phyloP scores from a whole-genome alignment of 176 grass and related monocot genomes.

The Phoenix roebelenii region DNA sequence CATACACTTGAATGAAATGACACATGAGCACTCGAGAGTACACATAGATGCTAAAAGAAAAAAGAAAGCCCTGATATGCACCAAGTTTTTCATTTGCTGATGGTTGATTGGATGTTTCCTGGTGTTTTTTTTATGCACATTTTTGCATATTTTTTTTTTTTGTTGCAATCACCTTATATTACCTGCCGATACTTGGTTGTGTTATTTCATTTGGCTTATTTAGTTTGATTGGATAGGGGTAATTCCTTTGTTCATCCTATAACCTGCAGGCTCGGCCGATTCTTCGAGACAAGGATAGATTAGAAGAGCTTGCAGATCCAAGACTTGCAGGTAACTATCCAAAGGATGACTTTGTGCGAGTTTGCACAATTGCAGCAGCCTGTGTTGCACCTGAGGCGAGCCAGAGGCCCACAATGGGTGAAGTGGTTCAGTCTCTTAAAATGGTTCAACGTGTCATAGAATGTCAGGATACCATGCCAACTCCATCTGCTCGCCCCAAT shows the following conservation, averaged over 20 bases:
- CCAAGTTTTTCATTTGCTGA: no score
- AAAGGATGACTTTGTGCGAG: constrained; percentile 86
- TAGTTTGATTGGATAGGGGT: no score
- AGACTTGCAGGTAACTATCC: constrained; percentile 62
- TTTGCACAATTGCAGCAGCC: constrained; percentile 90
- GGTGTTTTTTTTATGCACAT: no score
- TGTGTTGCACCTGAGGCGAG: constrained; percentile 88
- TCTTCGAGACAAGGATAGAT: constrained; percentile 75
- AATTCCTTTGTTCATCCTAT: neutral
- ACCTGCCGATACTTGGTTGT: no score
- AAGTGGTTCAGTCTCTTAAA: constrained; percentile 99
- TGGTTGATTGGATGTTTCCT: no score
- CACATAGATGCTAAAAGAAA: no score
- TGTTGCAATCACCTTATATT: no score
- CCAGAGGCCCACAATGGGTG: constrained; percentile 93
- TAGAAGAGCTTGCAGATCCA: constrained; percentile 72
- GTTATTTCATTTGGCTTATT: no score
- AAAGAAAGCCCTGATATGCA: no score
- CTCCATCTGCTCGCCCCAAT: constrained; percentile 43
- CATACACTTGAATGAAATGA: no score
- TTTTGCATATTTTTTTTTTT: no score
- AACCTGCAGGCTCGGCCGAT: constrained; percentile 62
- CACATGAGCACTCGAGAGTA: no score
- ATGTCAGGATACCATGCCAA: constrained; percentile 54
- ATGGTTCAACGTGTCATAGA: constrained; percentile 82